Evolutionary conservation across 2,329 filamentous ascomycete species (phyloP).

Genomic region (Zymoseptoria brevis): DNA sequence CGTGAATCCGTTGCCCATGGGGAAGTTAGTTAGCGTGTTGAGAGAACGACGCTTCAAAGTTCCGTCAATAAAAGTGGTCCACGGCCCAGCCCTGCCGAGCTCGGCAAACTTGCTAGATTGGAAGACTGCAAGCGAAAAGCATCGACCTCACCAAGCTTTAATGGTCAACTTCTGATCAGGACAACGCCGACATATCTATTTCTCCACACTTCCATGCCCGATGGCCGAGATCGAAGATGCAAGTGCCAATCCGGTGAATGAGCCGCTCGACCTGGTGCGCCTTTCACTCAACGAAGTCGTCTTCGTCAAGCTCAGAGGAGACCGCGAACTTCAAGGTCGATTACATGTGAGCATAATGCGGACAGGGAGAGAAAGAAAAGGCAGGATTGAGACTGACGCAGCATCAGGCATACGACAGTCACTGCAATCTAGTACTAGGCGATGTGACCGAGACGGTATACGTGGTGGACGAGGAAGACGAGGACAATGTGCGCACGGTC

Average conservation of each 20-base stretch:
- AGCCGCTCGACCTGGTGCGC: constrained; percentile 92
- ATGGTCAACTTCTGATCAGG: not conserved
- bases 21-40: constrained; percentile 3
- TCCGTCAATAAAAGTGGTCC: not conserved
- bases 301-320: constrained; percentile 92
- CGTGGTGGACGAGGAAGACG: constrained; percentile 77
- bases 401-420: constrained; percentile 85
- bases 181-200: not conserved
- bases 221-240: constrained; percentile 79
- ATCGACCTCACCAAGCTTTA: not conserved
- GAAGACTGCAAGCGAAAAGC: not conserved
- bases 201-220: constrained; percentile 4
- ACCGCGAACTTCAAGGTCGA: constrained; percentile 89
- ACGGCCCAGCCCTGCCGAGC: not conserved
- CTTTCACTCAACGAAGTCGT: constrained; percentile 92
- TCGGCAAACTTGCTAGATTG: not conserved
- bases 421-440: constrained; percentile 93
- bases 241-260: constrained; percentile 55
- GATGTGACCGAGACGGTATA: constrained; percentile 98
- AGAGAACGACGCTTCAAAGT: not conserved
- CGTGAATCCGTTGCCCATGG: constrained; percentile 12
- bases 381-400: constrained; percentile 8
- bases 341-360: constrained; percentile 63
- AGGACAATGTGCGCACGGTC: constrained; percentile 73
- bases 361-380: not conserved